Evolutionary conservation across 164 flowering plant species (phyloP), one percentile per base, ranked within the genome.

Genomic region (Litsea cubeba): DNA sequence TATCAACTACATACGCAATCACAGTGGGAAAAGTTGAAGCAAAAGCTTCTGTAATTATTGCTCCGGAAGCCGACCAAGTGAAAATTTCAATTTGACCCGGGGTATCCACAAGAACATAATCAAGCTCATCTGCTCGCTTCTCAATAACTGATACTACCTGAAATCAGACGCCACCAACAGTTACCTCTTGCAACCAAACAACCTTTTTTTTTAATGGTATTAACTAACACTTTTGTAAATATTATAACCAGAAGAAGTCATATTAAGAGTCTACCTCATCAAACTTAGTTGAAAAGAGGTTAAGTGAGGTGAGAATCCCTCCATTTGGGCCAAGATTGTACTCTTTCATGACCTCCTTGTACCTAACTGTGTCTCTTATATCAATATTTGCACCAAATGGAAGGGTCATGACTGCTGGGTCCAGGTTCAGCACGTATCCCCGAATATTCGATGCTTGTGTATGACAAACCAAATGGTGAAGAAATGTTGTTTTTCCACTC

Each of bases 21-120:
- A 93, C 87, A 26, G 99, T 95, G 12, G 99, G 99, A 78, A 95
- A 95, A 7, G 97, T 95, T 11, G 98, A 93, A 32, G 99, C 99
- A 86, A 95, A 93, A 63, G 97, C 94, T 82, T 95, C 99, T 12
- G 99, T 93, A 22, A 95, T 95, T 54, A 95, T 90, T 28, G 94
- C 88, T 77, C 99, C 99, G 73, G 99, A 95, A 67, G 98, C 99
- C 71, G 99, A 95, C 98, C 98, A 95, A 26, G 97, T 95, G 81
- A 95, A 95, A 74, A 95, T 93, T 81, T 95, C 99, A 83, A 95
- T 95, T 79, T 93, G 99, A 66, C 99, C 98, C 76, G 98, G 98
- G 62, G 97, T 95, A 80, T 95, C 99, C 65, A 95, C 96, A 75
- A 95, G 87, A 79, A 95, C 99, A 82, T 90, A 93, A 79, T 95